Evolutionary conservation across 106 monocot species (phyloP), one percentile per base, ranked within the genome.

Genomic region (Xerophyta viscosa): DNA sequence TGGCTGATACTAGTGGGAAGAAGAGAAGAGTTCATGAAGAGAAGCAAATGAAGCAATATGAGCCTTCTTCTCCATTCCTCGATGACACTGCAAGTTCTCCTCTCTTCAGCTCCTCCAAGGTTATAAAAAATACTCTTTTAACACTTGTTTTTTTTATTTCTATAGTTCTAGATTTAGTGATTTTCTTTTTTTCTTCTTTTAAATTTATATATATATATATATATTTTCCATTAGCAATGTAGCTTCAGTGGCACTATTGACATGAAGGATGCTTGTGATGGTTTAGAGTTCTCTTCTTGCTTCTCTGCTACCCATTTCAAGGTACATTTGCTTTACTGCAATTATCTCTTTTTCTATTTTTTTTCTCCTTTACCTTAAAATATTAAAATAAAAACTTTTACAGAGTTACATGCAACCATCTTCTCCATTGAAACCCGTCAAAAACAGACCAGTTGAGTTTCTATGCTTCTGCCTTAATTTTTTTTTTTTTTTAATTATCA

Each of bases 11-110:
- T 20, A 71, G 46, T 25, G 56, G 58, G 18, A 88, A 72, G 70
- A 71, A 68, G 27, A 74, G 71, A 30, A 78, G 71, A 28, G 58
- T 68, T 29, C 78, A 64, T 4, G 41, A 27, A 23, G 29, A 30
- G 50, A 14, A 46, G 29, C 46, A 56, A 57, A 15, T 12, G 39
- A 39, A 39, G 4, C 51, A 45, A 21, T 25, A n/a, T 27, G 20
- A 54, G 33, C 33, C 58, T 45, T 54, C 61, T 20, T 54, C n/a
- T n/a, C n/a, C n/a, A n/a, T n/a, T 66, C 15, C 58, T 88, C 37
- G 94, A 85, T 44, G 94, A 88, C 65, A 88, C 94, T 42, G 94
- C 94, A 6, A 85, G 84, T 65, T 96, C 94, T 31, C 72, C 81
- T 46, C 29, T 81, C 53, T 54, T 75, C 62, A 48, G 48, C 62